phyloP scores from a whole-genome alignment of 164 flowering plant species.

The Warburgia ugandensis region DNA sequence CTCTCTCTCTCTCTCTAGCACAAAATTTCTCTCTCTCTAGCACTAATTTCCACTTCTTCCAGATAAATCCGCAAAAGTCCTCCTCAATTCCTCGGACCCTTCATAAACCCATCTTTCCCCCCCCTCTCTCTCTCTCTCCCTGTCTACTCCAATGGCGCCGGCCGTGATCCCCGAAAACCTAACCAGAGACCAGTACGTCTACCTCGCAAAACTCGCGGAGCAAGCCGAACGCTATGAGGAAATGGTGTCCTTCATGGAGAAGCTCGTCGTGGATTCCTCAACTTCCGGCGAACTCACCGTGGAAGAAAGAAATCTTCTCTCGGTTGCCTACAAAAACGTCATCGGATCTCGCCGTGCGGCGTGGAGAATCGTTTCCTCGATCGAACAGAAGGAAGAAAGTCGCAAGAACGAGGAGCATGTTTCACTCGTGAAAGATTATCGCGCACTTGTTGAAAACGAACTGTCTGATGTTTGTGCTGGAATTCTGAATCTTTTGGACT shows the following conservation, averaged over 20 bases:
- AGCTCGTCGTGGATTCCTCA: conserved; percentile 44
- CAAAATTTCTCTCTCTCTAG: too few relatives aligned
- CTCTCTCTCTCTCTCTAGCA: too few relatives aligned
- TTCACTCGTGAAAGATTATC: conserved; percentile 50
- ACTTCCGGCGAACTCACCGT: conserved; percentile 52
- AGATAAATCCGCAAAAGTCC: too few relatives aligned
- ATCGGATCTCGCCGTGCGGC: conserved; percentile 87
- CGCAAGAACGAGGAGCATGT: conserved; percentile 75
- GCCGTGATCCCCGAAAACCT: conserved; percentile 35
- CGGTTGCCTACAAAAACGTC: conserved; percentile 83
- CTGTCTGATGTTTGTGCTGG: conserved; percentile 49
- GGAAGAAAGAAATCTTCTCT: conserved; percentile 78
- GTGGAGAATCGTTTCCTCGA: conserved; percentile 81
- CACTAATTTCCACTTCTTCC: too few relatives aligned
- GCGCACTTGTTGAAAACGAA: conserved; percentile 59
- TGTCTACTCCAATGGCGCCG: conserved; percentile 5
- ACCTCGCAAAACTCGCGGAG: conserved; percentile 73
- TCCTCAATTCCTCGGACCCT: neutral
- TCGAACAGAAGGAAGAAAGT: conserved; percentile 78
- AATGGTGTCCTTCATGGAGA: conserved; percentile 75
- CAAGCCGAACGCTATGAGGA: conserved; percentile 87
- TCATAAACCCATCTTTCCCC: neutral
- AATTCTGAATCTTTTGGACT: conserved; percentile 48
- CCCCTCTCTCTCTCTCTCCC: neutral
- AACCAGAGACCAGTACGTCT: conserved; percentile 57